Conservation (phyloP, 164 flowering plant genomes). For the Vitis riparia region DNA sequence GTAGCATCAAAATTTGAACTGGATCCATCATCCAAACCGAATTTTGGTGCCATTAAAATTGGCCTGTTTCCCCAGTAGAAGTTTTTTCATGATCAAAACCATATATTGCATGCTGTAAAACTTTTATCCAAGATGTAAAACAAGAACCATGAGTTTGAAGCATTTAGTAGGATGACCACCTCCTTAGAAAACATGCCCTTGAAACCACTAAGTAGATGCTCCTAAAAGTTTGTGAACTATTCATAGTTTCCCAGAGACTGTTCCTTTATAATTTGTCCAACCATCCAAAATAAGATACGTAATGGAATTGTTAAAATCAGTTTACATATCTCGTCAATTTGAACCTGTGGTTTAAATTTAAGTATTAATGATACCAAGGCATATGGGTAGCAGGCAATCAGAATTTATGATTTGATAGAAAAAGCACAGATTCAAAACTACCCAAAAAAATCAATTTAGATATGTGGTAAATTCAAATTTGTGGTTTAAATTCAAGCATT, state of each 20-base stretch:
- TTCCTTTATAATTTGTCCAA: background rate
- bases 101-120: background rate
- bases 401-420: too few species aligned
- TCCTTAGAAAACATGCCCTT: background rate
- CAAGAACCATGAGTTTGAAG: background rate
- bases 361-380: too few species aligned
- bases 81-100: conserved; percentile 1
- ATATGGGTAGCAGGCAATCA: too few species aligned
- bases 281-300: background rate
- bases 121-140: background rate
- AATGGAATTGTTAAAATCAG: background rate
- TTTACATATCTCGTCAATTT: background rate
- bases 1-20: conserved; percentile 78
- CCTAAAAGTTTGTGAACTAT: too few species aligned
- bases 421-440: too few species aligned
- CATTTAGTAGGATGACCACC: background rate
- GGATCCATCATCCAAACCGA: conserved; percentile 75
- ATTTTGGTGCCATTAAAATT: conserved; percentile 90
- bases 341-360: too few species aligned
- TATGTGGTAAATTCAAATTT: too few species aligned
- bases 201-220: background rate
- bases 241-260: background rate
- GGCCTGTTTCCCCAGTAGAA: conserved; percentile 59
- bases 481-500: too few species aligned
- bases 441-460: too few species aligned